Base-by-base conservation (phyloP, 2,329 filamentous ascomycete species). In the Onygena corvina region DNA sequence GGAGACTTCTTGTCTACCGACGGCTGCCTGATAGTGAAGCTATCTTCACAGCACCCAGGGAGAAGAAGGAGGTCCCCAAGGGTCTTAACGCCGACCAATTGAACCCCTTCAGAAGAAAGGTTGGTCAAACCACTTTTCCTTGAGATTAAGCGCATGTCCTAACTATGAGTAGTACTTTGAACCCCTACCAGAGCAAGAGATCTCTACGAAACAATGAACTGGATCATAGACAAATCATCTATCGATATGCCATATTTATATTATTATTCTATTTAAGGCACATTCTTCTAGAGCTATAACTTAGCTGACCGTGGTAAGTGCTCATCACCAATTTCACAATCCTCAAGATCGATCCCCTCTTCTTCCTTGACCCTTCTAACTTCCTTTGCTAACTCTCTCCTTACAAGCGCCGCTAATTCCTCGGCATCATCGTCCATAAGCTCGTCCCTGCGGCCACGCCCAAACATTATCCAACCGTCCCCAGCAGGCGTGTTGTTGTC, bases 1-100 rank as follows among this genome's bases (percentile, higher is more conserved):
- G 92, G 52, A 77, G 87, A 56, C 72, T 98, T 30, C 83, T 96
- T 47, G 94, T 88, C 0, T 96, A 96, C 64, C 76, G 80, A 38
- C 77, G 88, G 47, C 69, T 85, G 16, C 73, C 76, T 0, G 80
- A 86, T 57, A 69, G 64, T n/a, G 58, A 69, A 36, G 45, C 61
- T n/a, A 64, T 64, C 5, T 59, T 63, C 30, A 51, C 54, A 9
- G 56, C 59, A 3, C 52, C 52, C 34, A 57, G 56, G 61, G 8
- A 69, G 74, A 58, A 52, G 46, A 63, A 58, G 40, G 54, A 52
- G 21, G 61, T 65, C 30, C 53, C 57, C 3, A 55, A 57, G 23
- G 76, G 74, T 2, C 65, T 67, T 7, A 76, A 66, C 18, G 83
- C 82, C 1, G 75, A 84, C 65, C 80, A 84, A 33, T 61, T 86